Evolutionary conservation across 1,139 yeast species (phyloP).

Genomic region (Yamadazyma kanchanaburiensis): DNA sequence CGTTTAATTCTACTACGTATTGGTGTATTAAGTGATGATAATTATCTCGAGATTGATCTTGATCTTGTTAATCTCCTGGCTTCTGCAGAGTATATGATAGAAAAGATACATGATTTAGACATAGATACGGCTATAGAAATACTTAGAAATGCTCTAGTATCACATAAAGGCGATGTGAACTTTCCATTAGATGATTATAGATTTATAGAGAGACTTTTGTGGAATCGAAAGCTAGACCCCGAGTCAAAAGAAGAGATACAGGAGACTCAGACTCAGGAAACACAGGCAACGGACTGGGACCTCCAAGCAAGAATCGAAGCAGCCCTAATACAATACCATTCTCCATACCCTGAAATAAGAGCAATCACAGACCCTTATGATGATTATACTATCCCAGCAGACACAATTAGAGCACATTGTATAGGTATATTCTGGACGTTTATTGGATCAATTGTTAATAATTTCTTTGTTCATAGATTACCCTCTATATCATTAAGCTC

Average conservation of each 20-base stretch:
- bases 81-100: conserved; percentile 27
- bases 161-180: conserved; percentile 42
- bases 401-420: conserved; percentile 40
- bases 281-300: conserved; percentile 30
- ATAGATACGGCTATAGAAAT: conserved; percentile 27
- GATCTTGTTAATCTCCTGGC: conserved; percentile 17
- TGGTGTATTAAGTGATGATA: conserved; percentile 30
- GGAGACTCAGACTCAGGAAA: conserved; percentile 1
- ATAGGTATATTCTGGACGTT: conserved; percentile 43
- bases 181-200: conserved; percentile 35
- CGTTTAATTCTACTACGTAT: conserved; percentile 26
- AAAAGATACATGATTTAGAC: conserved; percentile 20
- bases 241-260: too few species aligned
- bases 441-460: conserved; percentile 40
- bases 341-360: conserved; percentile 47
- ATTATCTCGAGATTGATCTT: conserved; percentile 13
- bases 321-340: conserved; percentile 38
- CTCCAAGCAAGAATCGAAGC: conserved; percentile 40
- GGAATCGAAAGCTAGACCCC: conserved; percentile 2
- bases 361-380: conserved; percentile 45
- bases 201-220: conserved; percentile 29
- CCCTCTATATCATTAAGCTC: conserved; percentile 38
- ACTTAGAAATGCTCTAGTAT: conserved; percentile 35
- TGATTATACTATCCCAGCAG: conserved; percentile 35
- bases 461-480: conserved; percentile 42